A percentile compares a stretch with the other conserved stretches of the same genome.
phyloP scores from a whole-genome alignment of 148 eudicot genomes.

The Rhododendron williamsianum region DNA sequence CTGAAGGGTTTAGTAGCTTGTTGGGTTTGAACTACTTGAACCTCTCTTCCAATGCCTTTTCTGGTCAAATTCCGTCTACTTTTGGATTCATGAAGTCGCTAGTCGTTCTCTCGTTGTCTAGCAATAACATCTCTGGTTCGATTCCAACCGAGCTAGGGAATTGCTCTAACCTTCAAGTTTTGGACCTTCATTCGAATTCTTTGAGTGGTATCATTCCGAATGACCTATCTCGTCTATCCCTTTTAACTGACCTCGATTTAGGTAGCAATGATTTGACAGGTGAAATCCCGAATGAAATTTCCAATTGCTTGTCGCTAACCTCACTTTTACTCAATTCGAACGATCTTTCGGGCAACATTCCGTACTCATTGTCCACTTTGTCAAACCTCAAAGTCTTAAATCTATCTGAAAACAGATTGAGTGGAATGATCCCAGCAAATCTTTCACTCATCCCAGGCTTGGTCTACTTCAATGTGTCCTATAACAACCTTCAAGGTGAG shows the following conservation, averaged over 20 bases:
- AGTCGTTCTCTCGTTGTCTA: slow-evolving; percentile 45
- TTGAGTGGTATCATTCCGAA: slow-evolving; percentile 53
- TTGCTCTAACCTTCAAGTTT: slow-evolving; percentile 49
- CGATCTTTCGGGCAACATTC: slow-evolving; percentile 56
- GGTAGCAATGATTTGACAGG: slow-evolving; percentile 55
- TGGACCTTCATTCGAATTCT: slow-evolving; percentile 50
- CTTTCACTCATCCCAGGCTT: slow-evolving; percentile 42
- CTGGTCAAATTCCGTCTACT: slow-evolving; percentile 60
- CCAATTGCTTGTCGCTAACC: slow-evolving; percentile 39
- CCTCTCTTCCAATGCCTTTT: slow-evolving; percentile 62
- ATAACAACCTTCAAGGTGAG: slow-evolving; percentile 69
- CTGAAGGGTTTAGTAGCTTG: slow-evolving; percentile 83
- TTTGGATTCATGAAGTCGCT: slow-evolving; percentile 53
- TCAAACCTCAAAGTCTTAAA: slow-evolving; percentile 45
- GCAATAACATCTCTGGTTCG: slow-evolving; percentile 44
- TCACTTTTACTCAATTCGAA: slow-evolving; percentile 41
- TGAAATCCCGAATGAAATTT: slow-evolving; percentile 48
- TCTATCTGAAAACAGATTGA: slow-evolving; percentile 60
- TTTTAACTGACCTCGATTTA: slow-evolving; percentile 50
- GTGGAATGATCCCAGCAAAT: slow-evolving; percentile 58
- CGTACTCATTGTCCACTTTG: slow-evolving; percentile 43
- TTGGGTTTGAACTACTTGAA: slow-evolving; percentile 53
- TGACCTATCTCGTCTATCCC: slow-evolving; percentile 44
- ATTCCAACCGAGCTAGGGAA: slow-evolving; percentile 72
- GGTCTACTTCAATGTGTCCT: slow-evolving; percentile 51